These are phyloP conservation scores for Aspergillus sp. DNA, from an alignment of 2,329 filamentous ascomycete genomes.

Conservation along the genomic window DNA sequence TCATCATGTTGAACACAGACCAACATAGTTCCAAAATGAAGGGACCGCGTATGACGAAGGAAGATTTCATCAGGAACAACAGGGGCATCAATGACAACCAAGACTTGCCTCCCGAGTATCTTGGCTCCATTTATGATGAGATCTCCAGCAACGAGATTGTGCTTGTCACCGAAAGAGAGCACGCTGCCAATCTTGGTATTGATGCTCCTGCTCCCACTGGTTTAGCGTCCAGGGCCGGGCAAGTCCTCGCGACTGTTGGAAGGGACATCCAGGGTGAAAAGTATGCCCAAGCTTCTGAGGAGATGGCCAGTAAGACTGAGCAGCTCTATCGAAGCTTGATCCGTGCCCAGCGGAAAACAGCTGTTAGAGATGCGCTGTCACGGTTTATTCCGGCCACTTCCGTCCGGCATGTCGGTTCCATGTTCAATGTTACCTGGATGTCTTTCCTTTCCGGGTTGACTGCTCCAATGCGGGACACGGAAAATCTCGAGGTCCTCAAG, in stretches of 20 bases:
- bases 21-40: constrained; percentile 84
- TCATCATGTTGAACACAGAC: constrained; percentile 95
- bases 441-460: constrained; percentile 93
- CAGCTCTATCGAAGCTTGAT: constrained; percentile 92
- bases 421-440: constrained; percentile 99
- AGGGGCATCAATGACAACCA: constrained; percentile 95
- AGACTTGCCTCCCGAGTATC: constrained; percentile 87
- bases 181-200: constrained; percentile 71
- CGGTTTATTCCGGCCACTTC: constrained; percentile 88
- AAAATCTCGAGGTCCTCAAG: constrained; percentile 86
- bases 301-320: constrained; percentile 74
- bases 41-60: constrained; percentile 77
- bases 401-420: constrained; percentile 89
- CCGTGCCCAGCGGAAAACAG: constrained; percentile 76
- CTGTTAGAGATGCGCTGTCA: constrained; percentile 59
- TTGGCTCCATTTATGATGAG: constrained; percentile 83
- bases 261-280: constrained; percentile 88
- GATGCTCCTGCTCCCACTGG: constrained; percentile 55
- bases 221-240: constrained; percentile 74
- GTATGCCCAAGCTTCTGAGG: constrained; percentile 89
- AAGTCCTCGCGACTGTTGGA: constrained; percentile 84
- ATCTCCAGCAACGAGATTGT: constrained; percentile 91
- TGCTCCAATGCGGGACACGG: constrained; percentile 84
- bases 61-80: constrained; percentile 99
- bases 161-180: constrained; percentile 82